phyloP scores from a whole-genome alignment of 148 eudicot species.

The Camellia japonica region DNA sequence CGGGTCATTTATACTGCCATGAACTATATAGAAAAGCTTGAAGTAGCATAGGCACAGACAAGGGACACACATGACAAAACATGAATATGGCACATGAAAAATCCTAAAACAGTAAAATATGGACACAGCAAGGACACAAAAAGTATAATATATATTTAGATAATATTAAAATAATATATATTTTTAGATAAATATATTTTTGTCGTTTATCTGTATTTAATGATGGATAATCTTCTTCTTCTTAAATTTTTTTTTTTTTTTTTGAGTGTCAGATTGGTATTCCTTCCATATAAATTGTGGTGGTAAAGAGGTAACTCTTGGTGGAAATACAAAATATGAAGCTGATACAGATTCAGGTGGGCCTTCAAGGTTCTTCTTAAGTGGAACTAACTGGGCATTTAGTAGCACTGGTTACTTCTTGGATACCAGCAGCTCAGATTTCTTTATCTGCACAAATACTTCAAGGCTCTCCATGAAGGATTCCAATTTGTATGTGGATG shows the following conservation, averaged over 20 bases:
- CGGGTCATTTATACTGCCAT: no score
- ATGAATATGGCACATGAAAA: no score
- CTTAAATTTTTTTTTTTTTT: neutral
- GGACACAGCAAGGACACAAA: no score
- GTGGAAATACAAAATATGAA: constrained; percentile 22
- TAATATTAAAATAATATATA: no score
- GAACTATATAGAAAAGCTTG: no score
- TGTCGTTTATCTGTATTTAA: neutral
- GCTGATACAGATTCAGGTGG: constrained; percentile 21
- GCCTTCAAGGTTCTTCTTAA: constrained; percentile 20
- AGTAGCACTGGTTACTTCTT: constrained; percentile 41
- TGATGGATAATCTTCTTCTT: neutral
- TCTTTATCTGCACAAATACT: constrained; percentile 10
- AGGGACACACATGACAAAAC: no score
- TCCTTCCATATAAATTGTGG: constrained; percentile 40
- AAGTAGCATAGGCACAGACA: no score
- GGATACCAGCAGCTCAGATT: constrained; percentile 2
- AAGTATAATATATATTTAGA: no score
- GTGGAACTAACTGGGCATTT: constrained; percentile 33
- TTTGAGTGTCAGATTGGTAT: neutral
- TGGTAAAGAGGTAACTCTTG: constrained; percentile 14
- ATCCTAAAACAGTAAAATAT: no score
- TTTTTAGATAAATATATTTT: no score
- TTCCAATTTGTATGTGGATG: constrained; percentile 20
- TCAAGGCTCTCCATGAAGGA: constrained; percentile 11